Evolutionary conservation across 2,329 filamentous ascomycete genomes (phyloP).

Genomic region (Aspergillus sp.): DNA sequence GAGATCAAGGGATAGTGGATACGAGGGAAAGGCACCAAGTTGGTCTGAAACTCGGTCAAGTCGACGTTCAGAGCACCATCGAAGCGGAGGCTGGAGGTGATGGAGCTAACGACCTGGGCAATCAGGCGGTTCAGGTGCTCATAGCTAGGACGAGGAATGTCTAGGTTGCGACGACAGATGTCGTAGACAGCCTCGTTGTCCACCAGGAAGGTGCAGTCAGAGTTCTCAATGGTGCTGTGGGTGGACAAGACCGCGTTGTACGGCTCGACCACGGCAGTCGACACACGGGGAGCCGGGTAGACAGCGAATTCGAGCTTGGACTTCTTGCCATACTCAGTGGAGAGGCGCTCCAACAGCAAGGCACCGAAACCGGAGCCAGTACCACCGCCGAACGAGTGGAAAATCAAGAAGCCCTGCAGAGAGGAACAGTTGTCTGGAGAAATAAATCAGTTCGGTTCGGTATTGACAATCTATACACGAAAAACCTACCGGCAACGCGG

Average conservation of each 20-base stretch:
- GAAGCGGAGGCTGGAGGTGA: conserved; percentile 57
- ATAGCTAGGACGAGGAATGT: conserved; percentile 56
- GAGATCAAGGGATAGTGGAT: conserved; percentile 61
- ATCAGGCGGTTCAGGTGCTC: conserved; percentile 60
- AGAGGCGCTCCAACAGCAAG: conserved; percentile 55
- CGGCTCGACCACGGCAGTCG: conserved; percentile 60
- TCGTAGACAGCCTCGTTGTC: conserved; percentile 63
- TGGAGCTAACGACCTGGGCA: conserved; percentile 59
- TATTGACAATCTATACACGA: background rate
- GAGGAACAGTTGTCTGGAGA: conserved; percentile 55
- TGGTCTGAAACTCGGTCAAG: conserved; percentile 62
- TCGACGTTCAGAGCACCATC: conserved; percentile 61
- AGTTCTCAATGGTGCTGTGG: conserved; percentile 59
- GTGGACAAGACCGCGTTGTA: conserved; percentile 53
- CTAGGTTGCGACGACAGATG: conserved; percentile 57
- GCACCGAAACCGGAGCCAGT: conserved; percentile 61
- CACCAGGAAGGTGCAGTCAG: conserved; percentile 60
- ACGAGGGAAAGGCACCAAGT: conserved; percentile 59
- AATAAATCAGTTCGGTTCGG: conserved; percentile 12
- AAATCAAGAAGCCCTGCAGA: conserved; percentile 59
- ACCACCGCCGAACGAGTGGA: conserved; percentile 61
- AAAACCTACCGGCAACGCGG: conserved; percentile 50
- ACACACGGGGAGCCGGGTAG: conserved; percentile 56
- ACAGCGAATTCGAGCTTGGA: conserved; percentile 60
- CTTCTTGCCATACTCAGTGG: conserved; percentile 60